Evolutionary conservation across 23 red algal species (phyloP).

Genomic region (Rhodosorus marinus): DNA sequence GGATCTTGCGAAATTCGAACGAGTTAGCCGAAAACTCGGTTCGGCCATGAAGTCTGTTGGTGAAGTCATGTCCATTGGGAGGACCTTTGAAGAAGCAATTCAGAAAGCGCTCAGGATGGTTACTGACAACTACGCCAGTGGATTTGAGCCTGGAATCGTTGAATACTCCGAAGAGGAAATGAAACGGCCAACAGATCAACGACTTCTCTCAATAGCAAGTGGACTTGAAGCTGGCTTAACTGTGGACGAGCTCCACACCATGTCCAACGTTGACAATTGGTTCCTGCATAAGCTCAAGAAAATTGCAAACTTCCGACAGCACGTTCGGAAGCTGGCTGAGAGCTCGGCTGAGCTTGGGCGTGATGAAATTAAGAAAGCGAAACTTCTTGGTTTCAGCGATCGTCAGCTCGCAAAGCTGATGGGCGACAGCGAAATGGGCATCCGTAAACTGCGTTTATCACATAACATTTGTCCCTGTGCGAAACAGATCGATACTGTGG

Average conservation of each 20-base stretch:
- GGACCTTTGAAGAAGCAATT: conserved; percentile 80
- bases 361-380: conserved; percentile 43
- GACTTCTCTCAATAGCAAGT: conserved; percentile 74
- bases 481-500: conserved; percentile 96
- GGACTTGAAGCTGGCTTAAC: conserved; percentile 59
- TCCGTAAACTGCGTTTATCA: conserved; percentile 51
- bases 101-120: conserved; percentile 96
- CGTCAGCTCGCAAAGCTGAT: conserved; percentile 50
- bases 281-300: conserved; percentile 56
- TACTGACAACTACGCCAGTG: conserved; percentile 72
- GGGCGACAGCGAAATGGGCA: conserved; percentile 62
- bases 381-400: conserved; percentile 84
- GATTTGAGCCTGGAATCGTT: conserved; percentile 65
- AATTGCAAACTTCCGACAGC: conserved; percentile 27
- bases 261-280: conserved; percentile 82
- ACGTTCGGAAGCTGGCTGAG: conserved; percentile 11
- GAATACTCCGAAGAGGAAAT: conserved; percentile 51
- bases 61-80: conserved; percentile 93
- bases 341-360: conserved; percentile 7
- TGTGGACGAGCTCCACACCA: conserved; percentile 61
- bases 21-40: conserved; percentile 56
- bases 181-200: conserved; percentile 55
- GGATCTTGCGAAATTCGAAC: conserved; percentile 89
- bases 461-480: conserved; percentile 36
- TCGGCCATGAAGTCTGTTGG: conserved; percentile 98